phyloP scores from a whole-genome alignment of 805 yeast genomes.

The Saccharomycopsis javanensis region DNA sequence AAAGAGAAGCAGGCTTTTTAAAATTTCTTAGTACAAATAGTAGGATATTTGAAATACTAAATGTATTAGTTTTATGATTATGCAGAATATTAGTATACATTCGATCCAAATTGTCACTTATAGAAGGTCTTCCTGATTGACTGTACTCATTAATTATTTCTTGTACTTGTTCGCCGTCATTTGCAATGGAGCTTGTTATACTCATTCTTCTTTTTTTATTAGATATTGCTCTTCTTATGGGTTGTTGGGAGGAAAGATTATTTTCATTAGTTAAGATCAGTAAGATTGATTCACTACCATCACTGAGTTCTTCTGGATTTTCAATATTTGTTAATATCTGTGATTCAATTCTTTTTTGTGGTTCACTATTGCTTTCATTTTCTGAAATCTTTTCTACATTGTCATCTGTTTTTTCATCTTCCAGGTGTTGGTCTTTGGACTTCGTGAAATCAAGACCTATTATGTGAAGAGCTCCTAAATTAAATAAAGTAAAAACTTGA shows the following conservation, averaged over 20 bases:
- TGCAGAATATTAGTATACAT: background rate
- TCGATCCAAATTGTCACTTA: background rate
- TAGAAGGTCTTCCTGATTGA: conserved; percentile 1
- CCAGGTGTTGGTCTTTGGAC: background rate
- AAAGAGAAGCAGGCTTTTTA: conserved; percentile 60
- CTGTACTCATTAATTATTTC: conserved; percentile 7
- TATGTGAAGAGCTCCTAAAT: conserved; percentile 32
- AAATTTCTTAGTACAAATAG: conserved; percentile 41
- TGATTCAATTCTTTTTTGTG: no score
- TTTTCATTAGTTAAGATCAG: no score
- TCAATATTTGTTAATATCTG: no score
- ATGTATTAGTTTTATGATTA: background rate
- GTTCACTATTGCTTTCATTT: background rate
- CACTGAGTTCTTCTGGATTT: background rate
- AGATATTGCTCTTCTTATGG: background rate
- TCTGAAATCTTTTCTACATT: background rate
- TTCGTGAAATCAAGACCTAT: conserved; percentile 30
- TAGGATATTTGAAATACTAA: background rate
- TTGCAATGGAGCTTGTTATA: background rate
- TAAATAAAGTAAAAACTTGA: conserved; percentile 34
- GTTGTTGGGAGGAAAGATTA: background rate
- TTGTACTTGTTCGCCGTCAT: background rate
- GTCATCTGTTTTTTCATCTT: background rate
- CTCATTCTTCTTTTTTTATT: background rate
- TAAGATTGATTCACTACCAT: background rate